These are phyloP conservation scores for Sorghum bicolor DNA, from an alignment of 176 grass and related monocot species.

Conservation along the genomic window DNA sequence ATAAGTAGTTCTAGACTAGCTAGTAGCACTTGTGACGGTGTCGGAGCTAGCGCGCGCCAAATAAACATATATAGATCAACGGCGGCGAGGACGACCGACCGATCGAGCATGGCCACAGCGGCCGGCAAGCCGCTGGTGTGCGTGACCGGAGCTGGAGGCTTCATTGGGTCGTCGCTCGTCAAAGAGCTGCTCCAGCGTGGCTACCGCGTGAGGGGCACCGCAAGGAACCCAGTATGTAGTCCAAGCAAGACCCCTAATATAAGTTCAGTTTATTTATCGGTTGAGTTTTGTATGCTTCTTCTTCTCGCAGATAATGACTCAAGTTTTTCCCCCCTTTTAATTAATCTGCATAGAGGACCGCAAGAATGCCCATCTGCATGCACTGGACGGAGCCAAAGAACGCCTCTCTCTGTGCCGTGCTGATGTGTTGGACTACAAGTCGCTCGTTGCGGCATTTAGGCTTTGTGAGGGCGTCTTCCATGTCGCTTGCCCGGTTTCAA, in stretches of 20 bases:
- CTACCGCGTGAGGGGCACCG: slow-evolving; percentile 50
- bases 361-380: slow-evolving; percentile 47
- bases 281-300: too few species aligned
- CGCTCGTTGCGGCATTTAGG: slow-evolving; percentile 17
- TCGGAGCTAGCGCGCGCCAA: too few species aligned
- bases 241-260: too few species aligned
- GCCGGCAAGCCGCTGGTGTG: slow-evolving; percentile 35
- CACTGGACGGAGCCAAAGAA: slow-evolving; percentile 32
- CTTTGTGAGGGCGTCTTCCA: slow-evolving; percentile 59
- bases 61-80: too few species aligned
- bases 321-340: too few species aligned
- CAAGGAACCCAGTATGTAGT: slow-evolving; percentile 28
- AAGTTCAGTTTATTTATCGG: too few species aligned
- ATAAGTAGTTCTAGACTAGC: too few species aligned
- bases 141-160: slow-evolving; percentile 63
- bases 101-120: neutral
- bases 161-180: slow-evolving; percentile 52
- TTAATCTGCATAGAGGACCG: slow-evolving; percentile 29
- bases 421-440: slow-evolving; percentile 37
- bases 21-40: too few species aligned
- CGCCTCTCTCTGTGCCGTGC: slow-evolving; percentile 43
- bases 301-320: too few species aligned
- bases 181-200: slow-evolving; percentile 54
- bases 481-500: slow-evolving; percentile 40
- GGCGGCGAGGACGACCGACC: too few species aligned